Evolutionary conservation across 768 basidiomycete genomes (phyloP).

Genomic region (Harrya chromipes): DNA sequence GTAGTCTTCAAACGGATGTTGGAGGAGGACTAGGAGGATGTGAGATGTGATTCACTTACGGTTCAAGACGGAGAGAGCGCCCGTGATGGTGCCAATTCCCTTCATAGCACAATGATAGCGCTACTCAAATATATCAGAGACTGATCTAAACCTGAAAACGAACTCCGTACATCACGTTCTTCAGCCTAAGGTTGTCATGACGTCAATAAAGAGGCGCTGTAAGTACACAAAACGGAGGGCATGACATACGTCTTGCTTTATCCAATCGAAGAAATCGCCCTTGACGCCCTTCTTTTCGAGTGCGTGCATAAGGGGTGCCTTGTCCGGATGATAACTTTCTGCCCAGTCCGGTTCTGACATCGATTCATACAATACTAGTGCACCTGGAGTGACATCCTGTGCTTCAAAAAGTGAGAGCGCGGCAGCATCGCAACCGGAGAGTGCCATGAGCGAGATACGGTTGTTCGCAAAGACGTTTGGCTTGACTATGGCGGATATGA

Average conservation of each 20-base stretch:
- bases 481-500: conserved; percentile 14
- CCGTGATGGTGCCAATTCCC: conserved; percentile 20
- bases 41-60: conserved; percentile 7
- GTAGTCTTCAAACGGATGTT: conserved; percentile 14
- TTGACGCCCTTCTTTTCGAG: conserved; percentile 13
- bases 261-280: conserved; percentile 22
- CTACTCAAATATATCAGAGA: conserved; percentile 10
- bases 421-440: conserved; percentile 9
- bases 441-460: conserved; percentile 31
- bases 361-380: conserved; percentile 20
- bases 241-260: conserved; percentile 19
- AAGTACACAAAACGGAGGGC: not conserved
- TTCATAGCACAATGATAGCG: conserved; percentile 24
- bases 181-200: conserved; percentile 6
- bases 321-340: conserved; percentile 19
- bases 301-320: conserved; percentile 23
- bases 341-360: conserved; percentile 26
- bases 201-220: not conserved
- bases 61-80: conserved; percentile 21
- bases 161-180: conserved; percentile 11
- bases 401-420: conserved; percentile 6
- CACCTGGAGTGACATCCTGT: conserved; percentile 13
- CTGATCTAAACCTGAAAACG: not conserved
- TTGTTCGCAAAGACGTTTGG: conserved; percentile 32
- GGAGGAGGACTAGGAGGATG: not conserved